Evolutionary conservation across 768 basidiomycete species (phyloP), one percentile per base, ranked within the genome.

Genomic region (Agaricus sinodeliciosus): DNA sequence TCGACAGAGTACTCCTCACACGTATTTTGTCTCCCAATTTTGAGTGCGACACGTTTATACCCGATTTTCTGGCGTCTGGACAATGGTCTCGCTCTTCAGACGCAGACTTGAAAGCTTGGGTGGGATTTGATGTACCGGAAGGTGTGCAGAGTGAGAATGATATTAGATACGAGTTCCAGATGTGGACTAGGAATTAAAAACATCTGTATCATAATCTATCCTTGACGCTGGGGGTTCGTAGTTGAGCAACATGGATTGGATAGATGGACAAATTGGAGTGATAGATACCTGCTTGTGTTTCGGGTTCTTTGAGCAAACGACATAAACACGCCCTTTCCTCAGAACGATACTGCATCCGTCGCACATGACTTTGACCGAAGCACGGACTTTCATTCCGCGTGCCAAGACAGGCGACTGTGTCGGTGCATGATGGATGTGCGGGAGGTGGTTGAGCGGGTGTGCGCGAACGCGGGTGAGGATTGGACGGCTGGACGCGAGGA

Each of bases 331-430:
- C 42, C 94, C 94, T 67, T 96, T 93, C 62, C 94, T 74, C 68
- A 78, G 80, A 34, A 97, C 95, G 44, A 95, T 72, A 58, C 75
- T 83, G 71, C 95, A 99, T 11, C 93, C 91, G 56, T 94, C 92
- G 68, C 95, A 99, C 82, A 95, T 89, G 49, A 82, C 71, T 73
- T 94, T 96, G 60, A 98, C 90, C 3, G 91, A 91, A 19, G 90
- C 87, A 57, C 95, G 83, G 55, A 98, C 94, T 75, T 99, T 99
- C 90, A 96, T 94, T 43, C 93, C 92, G 60, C 88, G 72, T n/a
- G 76, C 66, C 18, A 80, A 64, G 6, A 66, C 57, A 9, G 75
- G 57, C 22, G 22, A 56, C 25, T 39, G 57, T 49, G 68, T 58
- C 15, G 60, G 57, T 62, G 62, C 66, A 26, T 57, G 62, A 9